A percentile compares a stretch with the other conserved stretches of the same genome.
phyloP scores from a whole-genome alignment of 768 basidiomycete species.

The Phlebiopsis gigantea region DNA sequence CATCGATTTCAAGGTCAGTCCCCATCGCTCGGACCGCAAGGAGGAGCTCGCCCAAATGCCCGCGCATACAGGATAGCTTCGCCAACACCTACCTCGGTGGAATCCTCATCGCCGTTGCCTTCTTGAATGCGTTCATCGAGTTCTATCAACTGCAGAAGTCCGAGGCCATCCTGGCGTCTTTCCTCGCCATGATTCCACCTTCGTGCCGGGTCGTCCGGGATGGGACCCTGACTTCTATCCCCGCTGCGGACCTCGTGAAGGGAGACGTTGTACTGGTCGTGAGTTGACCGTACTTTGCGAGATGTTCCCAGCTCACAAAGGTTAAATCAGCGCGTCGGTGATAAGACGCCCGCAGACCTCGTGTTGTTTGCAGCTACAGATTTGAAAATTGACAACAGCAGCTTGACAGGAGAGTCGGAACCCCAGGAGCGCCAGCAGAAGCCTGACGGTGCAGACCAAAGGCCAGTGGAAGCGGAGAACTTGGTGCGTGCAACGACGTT shows the following conservation, averaged over 20 bases:
- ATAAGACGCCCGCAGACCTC: slow-evolving; percentile 69
- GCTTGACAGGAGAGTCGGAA: slow-evolving; percentile 66
- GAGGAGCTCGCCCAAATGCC: slow-evolving; percentile 10
- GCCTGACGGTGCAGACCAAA: slow-evolving; percentile 38
- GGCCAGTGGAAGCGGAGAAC: slow-evolving; percentile 63
- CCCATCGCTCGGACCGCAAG: not conserved
- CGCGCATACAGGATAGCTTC: slow-evolving; percentile 42
- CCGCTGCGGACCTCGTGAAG: slow-evolving; percentile 58
- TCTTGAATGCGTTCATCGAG: slow-evolving; percentile 66
- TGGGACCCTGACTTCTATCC: slow-evolving; percentile 46
- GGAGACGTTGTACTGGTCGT: slow-evolving; percentile 64
- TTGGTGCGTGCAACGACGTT: slow-evolving; percentile 33
- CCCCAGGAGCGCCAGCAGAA: slow-evolving; percentile 54
- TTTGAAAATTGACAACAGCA: slow-evolving; percentile 67
- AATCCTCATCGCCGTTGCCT: slow-evolving; percentile 62
- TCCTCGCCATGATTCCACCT: slow-evolving; percentile 71
- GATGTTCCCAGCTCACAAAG: not conserved
- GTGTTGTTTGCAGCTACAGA: slow-evolving; percentile 55
- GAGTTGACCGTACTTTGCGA: slow-evolving; percentile 13
- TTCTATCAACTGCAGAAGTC: slow-evolving; percentile 70
- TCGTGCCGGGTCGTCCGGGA: slow-evolving; percentile 60
- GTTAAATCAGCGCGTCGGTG: slow-evolving; percentile 49
- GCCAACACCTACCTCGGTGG: slow-evolving; percentile 66
- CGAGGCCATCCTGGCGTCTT: slow-evolving; percentile 66
- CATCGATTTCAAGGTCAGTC: slow-evolving; percentile 49